Evolutionary conservation across 495 filamentous ascomycete species (phyloP).

Genomic region (Daldinia caldariorum): DNA sequence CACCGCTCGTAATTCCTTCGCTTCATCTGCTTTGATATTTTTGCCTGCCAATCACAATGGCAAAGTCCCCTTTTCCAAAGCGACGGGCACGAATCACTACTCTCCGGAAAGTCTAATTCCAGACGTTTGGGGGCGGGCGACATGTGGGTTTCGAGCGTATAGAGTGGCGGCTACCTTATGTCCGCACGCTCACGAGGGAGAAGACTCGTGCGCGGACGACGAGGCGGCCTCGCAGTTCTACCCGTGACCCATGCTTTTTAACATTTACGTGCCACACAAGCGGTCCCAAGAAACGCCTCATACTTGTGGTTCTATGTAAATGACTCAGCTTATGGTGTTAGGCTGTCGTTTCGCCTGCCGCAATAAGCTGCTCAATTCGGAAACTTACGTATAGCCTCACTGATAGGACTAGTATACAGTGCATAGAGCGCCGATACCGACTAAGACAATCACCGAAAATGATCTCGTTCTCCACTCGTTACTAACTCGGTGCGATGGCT

Average conservation of each 20-base stretch:
- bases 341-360: constrained; percentile 19
- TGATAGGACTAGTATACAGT: neutral
- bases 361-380: constrained; percentile 23
- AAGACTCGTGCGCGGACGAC: constrained; percentile 12
- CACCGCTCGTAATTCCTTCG: constrained; percentile 11
- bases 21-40: constrained; percentile 16
- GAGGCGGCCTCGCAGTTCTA: constrained; percentile 2
- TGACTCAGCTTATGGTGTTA: constrained; percentile 35
- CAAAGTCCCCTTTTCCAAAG: neutral
- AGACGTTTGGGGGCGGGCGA: constrained; percentile 6
- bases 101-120: neutral
- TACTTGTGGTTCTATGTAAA: constrained; percentile 5
- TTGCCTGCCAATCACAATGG: constrained; percentile 21
- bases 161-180: neutral
- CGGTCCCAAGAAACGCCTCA: constrained; percentile 12
- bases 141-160: neutral
- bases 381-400: constrained; percentile 32
- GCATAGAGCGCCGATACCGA: neutral
- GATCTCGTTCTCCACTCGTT: neutral
- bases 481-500: neutral
- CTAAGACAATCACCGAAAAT: neutral
- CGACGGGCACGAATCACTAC: neutral
- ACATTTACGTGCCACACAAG: constrained; percentile 1
- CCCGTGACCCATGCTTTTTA: constrained; percentile 9
- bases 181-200: neutral